Conservation (phyloP, 805 yeast genomes). For the Yarrowia phangngaensis region DNA sequence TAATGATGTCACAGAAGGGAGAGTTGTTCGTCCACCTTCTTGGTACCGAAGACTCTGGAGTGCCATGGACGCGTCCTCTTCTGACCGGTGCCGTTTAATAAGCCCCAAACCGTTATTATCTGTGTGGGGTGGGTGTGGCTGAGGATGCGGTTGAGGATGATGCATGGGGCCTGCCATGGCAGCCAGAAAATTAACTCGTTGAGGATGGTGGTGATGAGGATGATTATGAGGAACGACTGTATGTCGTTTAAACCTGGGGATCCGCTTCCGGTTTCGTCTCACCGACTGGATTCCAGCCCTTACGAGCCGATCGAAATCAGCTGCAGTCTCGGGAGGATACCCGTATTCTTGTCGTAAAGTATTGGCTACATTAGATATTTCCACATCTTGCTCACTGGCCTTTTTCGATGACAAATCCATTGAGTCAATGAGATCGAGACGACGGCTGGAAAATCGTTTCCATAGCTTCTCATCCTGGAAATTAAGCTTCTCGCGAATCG, state of each 20-base stretch:
- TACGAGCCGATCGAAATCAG: conserved; percentile 84
- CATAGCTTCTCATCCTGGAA: conserved; percentile 80
- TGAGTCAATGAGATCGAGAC: conserved; percentile 83
- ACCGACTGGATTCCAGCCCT: conserved; percentile 93
- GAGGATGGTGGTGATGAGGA: conserved; percentile 12
- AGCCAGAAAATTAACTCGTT: conserved; percentile 19
- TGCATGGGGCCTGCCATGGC: conserved; percentile 25
- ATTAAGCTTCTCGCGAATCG: conserved; percentile 58
- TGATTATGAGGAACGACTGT: not conserved
- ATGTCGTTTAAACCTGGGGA: conserved; percentile 26
- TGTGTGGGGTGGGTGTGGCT: too few species aligned
- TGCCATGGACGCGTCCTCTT: conserved; percentile 21
- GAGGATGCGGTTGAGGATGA: too few species aligned
- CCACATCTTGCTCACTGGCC: conserved; percentile 89
- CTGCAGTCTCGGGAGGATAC: conserved; percentile 53
- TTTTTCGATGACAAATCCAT: conserved; percentile 59
- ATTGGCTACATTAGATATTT: conserved; percentile 73
- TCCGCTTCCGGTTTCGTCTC: conserved; percentile 62
- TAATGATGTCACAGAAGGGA: conserved; percentile 8
- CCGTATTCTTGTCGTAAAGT: conserved; percentile 73
- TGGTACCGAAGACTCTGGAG: conserved; percentile 18
- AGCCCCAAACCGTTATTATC: too few species aligned
- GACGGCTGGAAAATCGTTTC: conserved; percentile 86
- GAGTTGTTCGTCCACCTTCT: conserved; percentile 6
- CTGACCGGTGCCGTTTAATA: conserved; percentile 13